phyloP scores from a whole-genome alignment of 1,284 basidiomycete genomes.

The Ganoderma lingzhi region DNA sequence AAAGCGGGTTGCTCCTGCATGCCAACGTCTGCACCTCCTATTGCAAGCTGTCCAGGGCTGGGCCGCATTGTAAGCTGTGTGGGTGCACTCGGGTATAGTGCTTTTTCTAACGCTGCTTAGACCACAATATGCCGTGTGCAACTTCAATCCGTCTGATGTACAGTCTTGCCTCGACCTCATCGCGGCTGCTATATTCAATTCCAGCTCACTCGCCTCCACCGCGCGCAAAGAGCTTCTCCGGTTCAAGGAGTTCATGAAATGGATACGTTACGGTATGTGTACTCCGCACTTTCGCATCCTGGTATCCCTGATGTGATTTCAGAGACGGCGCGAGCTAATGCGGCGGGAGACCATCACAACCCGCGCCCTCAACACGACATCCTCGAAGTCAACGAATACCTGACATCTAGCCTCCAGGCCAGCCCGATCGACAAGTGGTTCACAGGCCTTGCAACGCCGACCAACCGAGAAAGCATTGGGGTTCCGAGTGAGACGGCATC shows the following conservation, averaged over 20 bases:
- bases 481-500: slow-evolving; percentile 38
- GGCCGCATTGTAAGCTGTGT: slow-evolving; percentile 58
- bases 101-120: slow-evolving; percentile 31
- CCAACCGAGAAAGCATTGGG: slow-evolving; percentile 63
- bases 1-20: slow-evolving; percentile 72
- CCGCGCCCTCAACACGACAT: slow-evolving; percentile 71
- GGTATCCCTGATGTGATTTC: slow-evolving; percentile 11
- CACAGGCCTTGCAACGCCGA: slow-evolving; percentile 65
- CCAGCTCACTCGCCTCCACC: slow-evolving; percentile 71
- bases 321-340: slow-evolving; percentile 42
- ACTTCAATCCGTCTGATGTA: slow-evolving; percentile 59
- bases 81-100: background rate
- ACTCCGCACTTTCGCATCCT: background rate
- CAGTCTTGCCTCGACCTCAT: slow-evolving; percentile 58
- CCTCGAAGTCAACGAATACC: slow-evolving; percentile 81
- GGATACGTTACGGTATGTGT: slow-evolving; percentile 74
- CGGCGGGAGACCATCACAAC: slow-evolving; percentile 50
- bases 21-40: slow-evolving; percentile 77
- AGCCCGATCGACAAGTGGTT: slow-evolving; percentile 84
- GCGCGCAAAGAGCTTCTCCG: slow-evolving; percentile 71
- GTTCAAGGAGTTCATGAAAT: slow-evolving; percentile 82
- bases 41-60: slow-evolving; percentile 80
- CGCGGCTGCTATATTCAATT: slow-evolving; percentile 64
- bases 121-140: slow-evolving; percentile 52
- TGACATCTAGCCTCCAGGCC: slow-evolving; percentile 71